phyloP scores from a whole-genome alignment of 148 eudicot species.

The Rhododendron vialii region DNA sequence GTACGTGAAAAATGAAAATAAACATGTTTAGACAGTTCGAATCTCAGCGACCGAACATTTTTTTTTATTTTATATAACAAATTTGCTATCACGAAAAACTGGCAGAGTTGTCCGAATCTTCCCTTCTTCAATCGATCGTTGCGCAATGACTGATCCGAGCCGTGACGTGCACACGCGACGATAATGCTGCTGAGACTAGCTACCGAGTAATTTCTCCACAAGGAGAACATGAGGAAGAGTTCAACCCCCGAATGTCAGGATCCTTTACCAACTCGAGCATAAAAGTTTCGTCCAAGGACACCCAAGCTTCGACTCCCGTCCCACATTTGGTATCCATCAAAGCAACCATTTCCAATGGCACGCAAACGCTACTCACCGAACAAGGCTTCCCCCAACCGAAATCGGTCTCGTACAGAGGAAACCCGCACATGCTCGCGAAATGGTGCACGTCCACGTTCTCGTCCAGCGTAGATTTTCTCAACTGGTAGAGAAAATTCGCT shows the following conservation, averaged over 20 bases:
- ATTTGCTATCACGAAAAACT: too few species aligned
- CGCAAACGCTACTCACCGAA: background rate
- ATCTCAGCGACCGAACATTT: too few species aligned
- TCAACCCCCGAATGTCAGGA: background rate
- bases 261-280: background rate
- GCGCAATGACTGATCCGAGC: too few species aligned
- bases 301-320: conserved; percentile 3
- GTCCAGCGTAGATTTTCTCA: background rate
- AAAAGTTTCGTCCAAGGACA: background rate
- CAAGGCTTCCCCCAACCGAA: conserved; percentile 1
- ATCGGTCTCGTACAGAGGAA: background rate
- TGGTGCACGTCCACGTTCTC: background rate
- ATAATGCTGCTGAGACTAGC: background rate
- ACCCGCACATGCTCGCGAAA: background rate
- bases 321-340: background rate
- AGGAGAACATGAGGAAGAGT: background rate
- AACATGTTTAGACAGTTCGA: too few species aligned
- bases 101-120: too few species aligned
- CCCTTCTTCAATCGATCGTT: too few species aligned
- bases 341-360: background rate
- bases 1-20: too few species aligned
- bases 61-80: too few species aligned
- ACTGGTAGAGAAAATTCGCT: background rate
- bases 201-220: background rate
- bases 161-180: too few species aligned